Base-by-base conservation (phyloP, 495 filamentous ascomycete species). In the Aspergillus bridgeri region DNA sequence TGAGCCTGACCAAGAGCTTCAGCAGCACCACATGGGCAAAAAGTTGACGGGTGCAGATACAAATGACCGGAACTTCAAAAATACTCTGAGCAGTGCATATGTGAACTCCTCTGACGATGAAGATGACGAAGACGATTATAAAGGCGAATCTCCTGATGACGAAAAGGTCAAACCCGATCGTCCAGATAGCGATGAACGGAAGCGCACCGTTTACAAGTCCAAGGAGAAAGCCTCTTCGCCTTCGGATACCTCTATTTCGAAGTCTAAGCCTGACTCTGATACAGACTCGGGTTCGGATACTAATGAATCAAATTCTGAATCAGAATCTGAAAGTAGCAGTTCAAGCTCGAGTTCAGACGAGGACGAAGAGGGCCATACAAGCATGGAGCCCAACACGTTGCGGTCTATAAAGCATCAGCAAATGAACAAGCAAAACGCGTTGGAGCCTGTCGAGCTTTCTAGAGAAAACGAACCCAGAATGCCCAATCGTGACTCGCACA, bases 1-100 rank as follows among this genome's bases (percentile, higher is more conserved):
- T 38, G 33, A 13, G 17, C 11, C 33, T 38, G 13, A 3, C 33
- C 13, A 38, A 38, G 33, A 38, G 33, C 8, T 38, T 2, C 33
- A 38, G 33, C 33, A 7, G 33, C 33, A 38, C 4, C 3, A 2
- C 9, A 15, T 38, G 9, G 27, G 27, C 27, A 29, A 29, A 29
- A 29, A 1, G 27, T 29, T 29, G 27, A 29, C 27, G 11, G 27
- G 27, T 15, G 11, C 13, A 15, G 7, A 33, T 33, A 5, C 7
- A 38, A 11, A 38, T 38, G 33, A 38, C 33, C 13, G 17, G 33
- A 4, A 38, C 17, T 13, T 38, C 7, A 13, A 38, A 38, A 51
- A 13, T 50, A 18, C n/a, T 15, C 74, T 69, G 59, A 73, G 72
- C 56, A 23, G 50, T 1, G 50, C 58, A 27, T 65, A 49, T 27